Evolutionary conservation across 1,139 yeast genomes (phyloP), one percentile per base, ranked within the genome.

Genomic region (Sugiyamaella paludigena): DNA sequence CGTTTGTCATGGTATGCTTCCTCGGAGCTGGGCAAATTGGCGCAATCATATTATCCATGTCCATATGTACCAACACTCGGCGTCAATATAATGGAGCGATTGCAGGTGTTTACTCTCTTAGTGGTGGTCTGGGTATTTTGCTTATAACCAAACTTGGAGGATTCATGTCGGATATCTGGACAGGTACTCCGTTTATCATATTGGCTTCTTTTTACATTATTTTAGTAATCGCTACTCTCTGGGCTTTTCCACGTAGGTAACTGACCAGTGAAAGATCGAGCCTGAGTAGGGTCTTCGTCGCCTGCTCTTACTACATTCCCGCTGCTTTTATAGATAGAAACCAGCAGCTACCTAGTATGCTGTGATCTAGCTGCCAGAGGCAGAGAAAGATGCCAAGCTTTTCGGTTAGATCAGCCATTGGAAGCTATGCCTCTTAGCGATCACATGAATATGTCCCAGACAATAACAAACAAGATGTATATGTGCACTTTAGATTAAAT

Each of bases 71-170:
- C 0, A 75, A 72, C 47, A 64, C 67, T 29, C 68, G 71, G 16
- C 65, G 73, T 27, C 67, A 62, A 59, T 61, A 71, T 49, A 77
- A 80, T 48, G 92, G 92, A 5, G 76, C 87, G 5, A 75, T 84
- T 37, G 77, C 84, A 50, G 92, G 92, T 1, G 78, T 83, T 7
- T 83, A 81, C 61, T 77, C 84, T 13, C 74, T 84, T 48, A 71
- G 77, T 57, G 89, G 89, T 7, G 88, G 87, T 1, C 47, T 81
- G n/a, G 92, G 92, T 1, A 82, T 84, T 26, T 66, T 84, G 50
- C 49, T 81, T 1, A 69, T 83, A 24, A 76, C 83, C 36, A 77
- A 78, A 57, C 43, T 81, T 11, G 91, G 91, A 4, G 89, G 89
- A 1, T 60, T 67, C 35, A 69, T 80, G 58, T 78, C 85, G 35